Base-by-base conservation (phyloP, 2,329 filamentous ascomycete species). In the Dothidotthia symphoricarpi region DNA sequence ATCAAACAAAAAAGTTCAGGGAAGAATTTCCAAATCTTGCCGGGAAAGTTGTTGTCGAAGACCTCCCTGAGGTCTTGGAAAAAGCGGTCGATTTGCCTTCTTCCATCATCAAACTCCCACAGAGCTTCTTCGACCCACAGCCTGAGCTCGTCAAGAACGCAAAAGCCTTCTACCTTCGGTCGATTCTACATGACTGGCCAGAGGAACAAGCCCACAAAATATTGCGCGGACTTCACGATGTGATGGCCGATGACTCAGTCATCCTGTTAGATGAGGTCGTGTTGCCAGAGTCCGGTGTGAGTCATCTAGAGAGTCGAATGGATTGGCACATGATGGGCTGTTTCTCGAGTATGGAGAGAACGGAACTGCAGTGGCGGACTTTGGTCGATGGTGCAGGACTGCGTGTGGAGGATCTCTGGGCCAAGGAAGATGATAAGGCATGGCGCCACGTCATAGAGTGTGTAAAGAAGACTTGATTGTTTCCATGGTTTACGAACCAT, bases 291-390 rank as follows among this genome's bases (percentile, higher is more conserved):
- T 58, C 42, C 1, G 59, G 57, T 1, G 59, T 69, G 1, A 42
- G 51, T 4, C 55, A 53, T 43, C 55, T 61, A 11, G 34, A 50
- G 19, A 66, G 61, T 1, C 49, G 51, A 10, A 44, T 71, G 24
- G 71, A 75, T 49, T 53, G 71, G 34, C 54, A 64, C 24, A 71
- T 75, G 69, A 66, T 73, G 64, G 46, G 61, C 5, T 50, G 66
- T 31, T 59, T 59, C 2, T 60, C 62, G 1, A 22, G 19, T 22
- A 53, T 57, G 35, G 69, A 74, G 47, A 55, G 69, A 15, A 71
- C 64, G 1, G 64, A 69, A 42, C 48, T 36, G n/a, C 61, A 71
- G 32, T 74, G 67, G 64, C 52, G 46, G 19, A 36, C 43, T 12
- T 28, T 71, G 37, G 31, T 68, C 1, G 57, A 60, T 17, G 51